phyloP scores from a whole-genome alignment of 139 green algal species.

The Bryopsis sp. region DNA sequence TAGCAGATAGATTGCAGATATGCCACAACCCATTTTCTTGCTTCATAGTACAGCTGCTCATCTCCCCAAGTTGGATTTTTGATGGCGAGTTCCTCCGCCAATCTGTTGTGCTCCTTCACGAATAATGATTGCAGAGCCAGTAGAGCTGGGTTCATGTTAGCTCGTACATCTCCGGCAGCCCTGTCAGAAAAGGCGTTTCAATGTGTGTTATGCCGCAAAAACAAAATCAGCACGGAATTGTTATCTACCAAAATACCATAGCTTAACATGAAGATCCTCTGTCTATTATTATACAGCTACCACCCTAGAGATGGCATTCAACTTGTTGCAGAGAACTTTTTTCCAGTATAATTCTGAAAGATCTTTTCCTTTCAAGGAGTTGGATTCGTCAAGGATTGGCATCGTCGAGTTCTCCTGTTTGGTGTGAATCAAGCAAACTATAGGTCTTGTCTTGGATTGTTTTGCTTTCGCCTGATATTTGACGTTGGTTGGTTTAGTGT shows the following conservation, averaged over 20 bases:
- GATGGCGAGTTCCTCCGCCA: conserved; percentile 14
- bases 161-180: conserved; percentile 22
- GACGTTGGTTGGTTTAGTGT: too few relatives aligned
- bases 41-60: conserved; percentile 29
- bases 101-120: conserved; percentile 32
- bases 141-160: conserved; percentile 30
- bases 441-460: too few relatives aligned
- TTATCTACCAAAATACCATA: neutral
- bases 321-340: too few relatives aligned
- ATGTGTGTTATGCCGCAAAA: conserved; percentile 3
- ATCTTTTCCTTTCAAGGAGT: too few relatives aligned
- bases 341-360: too few relatives aligned
- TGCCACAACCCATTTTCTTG: conserved; percentile 28
- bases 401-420: too few relatives aligned
- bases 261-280: too few relatives aligned
- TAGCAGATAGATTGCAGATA: conserved; percentile 23
- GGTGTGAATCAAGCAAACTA: too few relatives aligned
- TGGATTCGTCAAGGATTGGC: too few relatives aligned
- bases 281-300: too few relatives aligned
- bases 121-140: conserved; percentile 25
- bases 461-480: too few relatives aligned
- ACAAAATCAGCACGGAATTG: neutral
- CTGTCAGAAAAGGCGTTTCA: neutral
- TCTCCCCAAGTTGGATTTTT: conserved; percentile 20
- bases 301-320: too few relatives aligned